Base-by-base conservation (phyloP, 164 flowering plant species). In the Brasenia schreberi region DNA sequence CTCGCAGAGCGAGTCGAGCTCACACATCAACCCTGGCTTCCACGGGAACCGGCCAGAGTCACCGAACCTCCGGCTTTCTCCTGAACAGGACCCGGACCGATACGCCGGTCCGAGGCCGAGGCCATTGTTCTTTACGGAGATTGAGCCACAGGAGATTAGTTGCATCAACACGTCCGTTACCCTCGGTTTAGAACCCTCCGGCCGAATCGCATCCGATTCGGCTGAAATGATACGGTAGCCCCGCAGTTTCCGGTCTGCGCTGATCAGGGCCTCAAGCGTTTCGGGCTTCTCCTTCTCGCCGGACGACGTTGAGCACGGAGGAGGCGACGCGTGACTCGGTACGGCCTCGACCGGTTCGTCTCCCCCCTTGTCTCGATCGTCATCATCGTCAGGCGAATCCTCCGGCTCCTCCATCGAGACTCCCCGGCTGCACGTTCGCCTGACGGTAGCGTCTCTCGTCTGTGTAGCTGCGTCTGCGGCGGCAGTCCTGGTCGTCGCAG, bases 71-170 rank as follows among this genome's bases (percentile, higher is more conserved):
- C 53, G 53, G 53, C 53, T 45, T 12, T 45, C 53, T 5, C 53
- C 77, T 62, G 77, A 78, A 63, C 81, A 74, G 66, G 85, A 82
- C 71, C 84, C 80, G 0, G 97, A 92, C 68, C 78, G 82, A 74
- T 89, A 89, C 14, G 86, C 77, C 11, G 98, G 68, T 67, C 92
- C 96, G 76, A 87, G 68, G 68, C 92, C 96, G 76, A 87, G 87
- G 74, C 85, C 84, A 63, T 62, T 61, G 73, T 92, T 92, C 77
- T 95, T 95, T 64, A 95, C 97, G 4, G 96, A 76, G 68, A 95
- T 77, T 19, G 97, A 95, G 42, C 99, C 99, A 73, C 99, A 95
- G 0, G 97, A 87, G 63, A 95, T 87, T 70, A 95, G 70, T 68
- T 95, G 99, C 96, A 95, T 82, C 68, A 92, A 67, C 79, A 87